These are phyloP conservation scores for Suillus subalutaceus DNA, from an alignment of 768 basidiomycete species.

Conservation along the genomic window DNA sequence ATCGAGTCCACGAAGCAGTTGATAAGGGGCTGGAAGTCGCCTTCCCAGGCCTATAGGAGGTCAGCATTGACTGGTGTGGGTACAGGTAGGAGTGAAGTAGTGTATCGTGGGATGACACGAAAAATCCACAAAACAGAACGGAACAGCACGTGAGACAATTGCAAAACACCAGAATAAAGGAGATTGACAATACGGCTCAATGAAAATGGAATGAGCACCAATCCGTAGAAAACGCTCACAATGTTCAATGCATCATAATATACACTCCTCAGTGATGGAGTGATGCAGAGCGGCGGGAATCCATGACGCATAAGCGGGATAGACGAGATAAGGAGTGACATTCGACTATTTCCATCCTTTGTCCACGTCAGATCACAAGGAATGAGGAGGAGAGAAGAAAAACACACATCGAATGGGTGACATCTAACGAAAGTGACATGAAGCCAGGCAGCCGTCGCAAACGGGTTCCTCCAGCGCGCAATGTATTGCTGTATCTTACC, in stretches of 20 bases:
- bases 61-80: not conserved
- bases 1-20: conserved; percentile 33
- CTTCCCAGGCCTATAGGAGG: conserved; percentile 34
- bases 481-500: conserved; percentile 35
- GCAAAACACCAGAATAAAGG: not conserved
- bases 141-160: not conserved
- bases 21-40: conserved; percentile 35
- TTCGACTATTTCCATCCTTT: conserved; percentile 39
- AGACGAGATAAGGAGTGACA: conserved; percentile 37
- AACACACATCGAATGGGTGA: conserved; percentile 37
- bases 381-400: not conserved
- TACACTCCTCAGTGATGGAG: conserved; percentile 22
- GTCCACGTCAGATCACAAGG: not conserved
- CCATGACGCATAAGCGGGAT: conserved; percentile 37
- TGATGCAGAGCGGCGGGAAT: conserved; percentile 34
- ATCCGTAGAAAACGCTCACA: conserved; percentile 20
- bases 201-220: not conserved
- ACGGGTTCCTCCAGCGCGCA: conserved; percentile 39
- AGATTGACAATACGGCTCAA: not conserved
- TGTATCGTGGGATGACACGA: not conserved
- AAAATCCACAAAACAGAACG: not conserved
- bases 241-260: conserved; percentile 38
- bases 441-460: conserved; percentile 39
- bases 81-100: not conserved
- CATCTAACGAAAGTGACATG: conserved; percentile 38